Base-by-base conservation (phyloP, 768 basidiomycete genomes). In the Rickenella mellea region DNA sequence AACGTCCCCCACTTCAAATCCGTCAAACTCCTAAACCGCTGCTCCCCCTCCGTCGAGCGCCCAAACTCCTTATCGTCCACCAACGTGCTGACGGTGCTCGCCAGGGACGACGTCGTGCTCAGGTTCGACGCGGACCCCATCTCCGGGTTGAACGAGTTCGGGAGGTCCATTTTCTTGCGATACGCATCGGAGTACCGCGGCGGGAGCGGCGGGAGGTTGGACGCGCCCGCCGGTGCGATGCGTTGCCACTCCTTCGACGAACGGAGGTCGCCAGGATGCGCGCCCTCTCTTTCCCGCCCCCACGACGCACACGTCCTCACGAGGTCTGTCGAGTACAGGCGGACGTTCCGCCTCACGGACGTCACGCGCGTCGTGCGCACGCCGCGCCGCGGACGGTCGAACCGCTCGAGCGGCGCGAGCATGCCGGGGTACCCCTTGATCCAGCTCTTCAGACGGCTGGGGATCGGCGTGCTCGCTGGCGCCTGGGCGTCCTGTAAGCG, bases 1-100 rank as follows among this genome's bases (percentile, higher is more conserved):
- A 96, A 97, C 56, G 86, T 80, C 6, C 89, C 89, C 92, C 92
- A 96, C 54, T 81, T 84, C 48, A 92, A 64, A 44, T 94, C 88
- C 0, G 89, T 85, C 49, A 93, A 56, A 46, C 77, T 88, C 42
- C 79, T 71, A 62, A 87, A 94, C 9, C 80, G 70, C 43, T 83
- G 83, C 47, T 82, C 82, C 64, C 54, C 14, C 49, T 53, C 14
- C 54, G 53, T 2, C 55, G 50, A 25, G 55, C 39, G 11, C 57
- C 61, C 33, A 3, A 36, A 22, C 10, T 36, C 33, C 22, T 55
- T 48, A 17, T 63, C 60, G 30, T 58, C 35, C 55, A 33, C 60
- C 58, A 15, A 62, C 61, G 27, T 54, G 52, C 33, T 36, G 5
- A 63, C 48, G 1, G 54, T 52, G 6, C 55, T 54, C 4, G 43